Percentiles rank a stretch among this genome's conserved stretches.
Evolutionary conservation across 1,284 basidiomycete species (phyloP).

Genomic region (Caloboletus inedulis): DNA sequence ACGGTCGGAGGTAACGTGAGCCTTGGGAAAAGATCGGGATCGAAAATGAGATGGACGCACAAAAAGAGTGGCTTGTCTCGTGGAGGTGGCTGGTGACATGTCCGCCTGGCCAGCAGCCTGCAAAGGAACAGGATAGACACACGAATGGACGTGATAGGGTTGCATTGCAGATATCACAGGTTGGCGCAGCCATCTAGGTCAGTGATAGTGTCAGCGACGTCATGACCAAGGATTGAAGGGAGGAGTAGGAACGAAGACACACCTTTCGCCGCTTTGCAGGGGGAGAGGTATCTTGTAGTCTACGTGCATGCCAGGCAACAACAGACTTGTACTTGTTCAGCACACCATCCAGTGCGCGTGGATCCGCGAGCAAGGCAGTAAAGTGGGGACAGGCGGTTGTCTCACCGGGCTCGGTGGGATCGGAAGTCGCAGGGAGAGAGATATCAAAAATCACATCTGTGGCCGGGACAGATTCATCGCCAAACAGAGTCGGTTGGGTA

Average conservation of each 20-base stretch:
- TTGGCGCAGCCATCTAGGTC: constrained; percentile 44
- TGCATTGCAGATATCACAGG: constrained; percentile 61
- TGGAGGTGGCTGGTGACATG: constrained; percentile 59
- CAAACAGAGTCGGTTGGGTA: constrained; percentile 30
- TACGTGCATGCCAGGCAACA: constrained; percentile 39
- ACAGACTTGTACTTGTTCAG: constrained; percentile 39
- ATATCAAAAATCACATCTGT: constrained; percentile 14
- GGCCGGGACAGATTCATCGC: constrained; percentile 21
- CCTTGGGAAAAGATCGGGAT: neutral
- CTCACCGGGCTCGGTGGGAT: constrained; percentile 15
- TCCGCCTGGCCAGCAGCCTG: constrained; percentile 66
- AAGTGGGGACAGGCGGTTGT: constrained; percentile 22
- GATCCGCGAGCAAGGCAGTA: constrained; percentile 27
- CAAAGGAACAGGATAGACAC: constrained; percentile 74
- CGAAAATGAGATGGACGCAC: constrained; percentile 44
- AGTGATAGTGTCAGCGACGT: neutral
- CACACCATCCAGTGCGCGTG: constrained; percentile 23
- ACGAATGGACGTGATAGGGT: constrained; percentile 70
- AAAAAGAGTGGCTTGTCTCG: constrained; percentile 60
- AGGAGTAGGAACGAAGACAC: neutral
- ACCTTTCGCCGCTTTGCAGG: constrained; percentile 48
- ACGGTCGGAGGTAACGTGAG: neutral
- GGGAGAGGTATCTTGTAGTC: constrained; percentile 32
- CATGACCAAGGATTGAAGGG: neutral
- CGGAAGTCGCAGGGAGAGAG: constrained; percentile 6